Percentiles rank a stretch among this genome's conserved stretches.
Evolutionary conservation across 345 rosid species (phyloP).

Genomic region (Alliaria petiolata): DNA sequence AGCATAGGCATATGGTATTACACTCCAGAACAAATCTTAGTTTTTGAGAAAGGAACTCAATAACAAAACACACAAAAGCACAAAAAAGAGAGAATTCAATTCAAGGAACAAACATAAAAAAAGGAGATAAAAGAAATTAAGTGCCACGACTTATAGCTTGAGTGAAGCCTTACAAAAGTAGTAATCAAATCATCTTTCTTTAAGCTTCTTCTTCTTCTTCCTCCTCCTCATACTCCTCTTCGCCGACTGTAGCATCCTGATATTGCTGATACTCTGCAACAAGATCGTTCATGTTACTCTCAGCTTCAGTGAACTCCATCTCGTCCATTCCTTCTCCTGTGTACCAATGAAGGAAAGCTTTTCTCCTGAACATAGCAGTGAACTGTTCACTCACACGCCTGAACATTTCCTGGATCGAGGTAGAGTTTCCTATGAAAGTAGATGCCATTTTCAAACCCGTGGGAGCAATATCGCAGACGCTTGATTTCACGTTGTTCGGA

Average conservation of each 20-base stretch:
- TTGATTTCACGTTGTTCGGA: conserved; percentile 31
- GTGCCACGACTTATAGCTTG: not conserved
- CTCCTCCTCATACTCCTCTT: conserved; percentile 27
- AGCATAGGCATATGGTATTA: conserved; percentile 20
- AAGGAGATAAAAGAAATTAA: conserved; percentile 9
- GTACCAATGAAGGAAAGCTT: conserved; percentile 34
- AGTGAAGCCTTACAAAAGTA: conserved; percentile 18
- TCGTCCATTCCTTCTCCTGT: conserved; percentile 37
- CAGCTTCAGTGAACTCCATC: conserved; percentile 33
- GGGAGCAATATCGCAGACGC: conserved; percentile 32
- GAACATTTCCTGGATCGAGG: conserved; percentile 33
- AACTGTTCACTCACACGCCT: conserved; percentile 34
- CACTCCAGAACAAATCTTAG: conserved; percentile 26
- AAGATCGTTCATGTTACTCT: conserved; percentile 36
- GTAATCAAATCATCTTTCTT: not conserved
- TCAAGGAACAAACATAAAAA: conserved; percentile 14
- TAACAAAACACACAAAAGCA: conserved; percentile 18
- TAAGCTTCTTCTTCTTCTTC: conserved; percentile 30
- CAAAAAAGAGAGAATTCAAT: conserved; percentile 22
- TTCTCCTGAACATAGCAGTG: conserved; percentile 35
- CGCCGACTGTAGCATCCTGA: conserved; percentile 33
- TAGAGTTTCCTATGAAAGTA: conserved; percentile 27
- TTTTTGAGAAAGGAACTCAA: not conserved
- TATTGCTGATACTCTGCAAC: conserved; percentile 35
- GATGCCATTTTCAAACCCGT: conserved; percentile 27